Evolutionary conservation across 352 stramenopile species (phyloP).

Genomic region (Phytophthora ramorum): DNA sequence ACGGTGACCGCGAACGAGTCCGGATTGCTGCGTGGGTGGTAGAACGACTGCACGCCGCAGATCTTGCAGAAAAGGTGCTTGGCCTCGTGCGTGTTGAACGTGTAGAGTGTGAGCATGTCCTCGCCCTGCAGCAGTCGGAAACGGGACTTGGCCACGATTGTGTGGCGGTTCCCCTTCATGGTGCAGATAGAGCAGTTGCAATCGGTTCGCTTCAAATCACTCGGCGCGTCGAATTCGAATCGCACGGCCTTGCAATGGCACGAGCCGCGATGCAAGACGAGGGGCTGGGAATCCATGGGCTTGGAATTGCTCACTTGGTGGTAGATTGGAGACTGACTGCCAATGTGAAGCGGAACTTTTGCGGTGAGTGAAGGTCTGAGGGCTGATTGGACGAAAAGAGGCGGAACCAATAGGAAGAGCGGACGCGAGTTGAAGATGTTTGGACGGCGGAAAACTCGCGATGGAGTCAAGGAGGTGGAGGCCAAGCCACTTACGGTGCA

Average conservation of each 20-base stretch:
- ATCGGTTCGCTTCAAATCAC: conserved; percentile 62
- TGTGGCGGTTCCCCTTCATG: conserved; percentile 84
- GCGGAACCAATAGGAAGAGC: conserved; percentile 11
- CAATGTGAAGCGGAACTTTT: not conserved
- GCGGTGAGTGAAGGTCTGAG: conserved; percentile 16
- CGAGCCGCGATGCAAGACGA: conserved; percentile 21
- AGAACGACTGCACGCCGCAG: conserved; percentile 85
- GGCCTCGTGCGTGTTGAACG: conserved; percentile 82
- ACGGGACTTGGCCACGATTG: conserved; percentile 59
- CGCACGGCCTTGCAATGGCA: conserved; percentile 79
- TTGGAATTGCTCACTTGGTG: not conserved
- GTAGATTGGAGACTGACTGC: not conserved
- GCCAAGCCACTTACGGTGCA: conserved; percentile 19
- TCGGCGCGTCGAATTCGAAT: conserved; percentile 74
- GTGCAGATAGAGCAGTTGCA: conserved; percentile 89
- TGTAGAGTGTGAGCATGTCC: conserved; percentile 74
- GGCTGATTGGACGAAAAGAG: not conserved
- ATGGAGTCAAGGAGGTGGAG: not conserved
- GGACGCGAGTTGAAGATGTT: conserved; percentile 34
- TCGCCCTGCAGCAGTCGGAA: conserved; percentile 62
- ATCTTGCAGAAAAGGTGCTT: conserved; percentile 84
- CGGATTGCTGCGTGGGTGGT: conserved; percentile 83
- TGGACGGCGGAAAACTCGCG: conserved; percentile 13
- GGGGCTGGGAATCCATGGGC: not conserved
- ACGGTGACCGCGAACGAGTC: conserved; percentile 82